Evolutionary conservation across 805 yeast species (phyloP).

Genomic region (Teunomyces aglyptinius): DNA sequence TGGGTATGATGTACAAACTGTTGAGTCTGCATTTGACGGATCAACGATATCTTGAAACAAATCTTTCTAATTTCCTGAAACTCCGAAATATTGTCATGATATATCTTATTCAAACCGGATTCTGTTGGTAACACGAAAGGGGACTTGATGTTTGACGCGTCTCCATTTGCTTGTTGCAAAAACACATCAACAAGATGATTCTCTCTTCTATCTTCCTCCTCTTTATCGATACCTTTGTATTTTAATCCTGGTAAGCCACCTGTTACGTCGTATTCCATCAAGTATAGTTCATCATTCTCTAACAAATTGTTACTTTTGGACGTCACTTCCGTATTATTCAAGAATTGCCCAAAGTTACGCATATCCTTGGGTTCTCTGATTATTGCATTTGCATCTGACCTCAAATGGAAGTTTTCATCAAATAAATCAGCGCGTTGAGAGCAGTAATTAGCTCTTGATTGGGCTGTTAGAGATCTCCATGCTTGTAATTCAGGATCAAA

Average conservation of each 20-base stretch:
- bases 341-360: slow-evolving; percentile 55
- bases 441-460: slow-evolving; percentile 74
- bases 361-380: slow-evolving; percentile 64
- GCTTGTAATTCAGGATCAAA: slow-evolving; percentile 74
- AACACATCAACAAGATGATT: slow-evolving; percentile 34
- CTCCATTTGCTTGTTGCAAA: slow-evolving; percentile 26
- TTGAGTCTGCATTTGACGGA: slow-evolving; percentile 87
- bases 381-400: slow-evolving; percentile 67
- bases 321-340: slow-evolving; percentile 37
- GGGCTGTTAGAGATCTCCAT: slow-evolving; percentile 83
- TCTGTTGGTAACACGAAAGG: slow-evolving; percentile 34
- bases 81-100: slow-evolving; percentile 64
- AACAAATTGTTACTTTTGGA: slow-evolving; percentile 43
- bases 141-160: slow-evolving; percentile 23
- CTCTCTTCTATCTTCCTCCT: slow-evolving; percentile 39
- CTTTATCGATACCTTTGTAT: slow-evolving; percentile 50
- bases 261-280: slow-evolving; percentile 79
- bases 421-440: slow-evolving; percentile 66
- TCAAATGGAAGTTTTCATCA: slow-evolving; percentile 52
- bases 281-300: slow-evolving; percentile 60
- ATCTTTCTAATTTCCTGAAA: slow-evolving; percentile 87
- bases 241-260: slow-evolving; percentile 73
- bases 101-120: slow-evolving; percentile 59
- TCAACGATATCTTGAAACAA: slow-evolving; percentile 83
- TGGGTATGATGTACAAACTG: slow-evolving; percentile 73